phyloP scores from a whole-genome alignment of 306 rosid species.

The Carpinus fangiana region DNA sequence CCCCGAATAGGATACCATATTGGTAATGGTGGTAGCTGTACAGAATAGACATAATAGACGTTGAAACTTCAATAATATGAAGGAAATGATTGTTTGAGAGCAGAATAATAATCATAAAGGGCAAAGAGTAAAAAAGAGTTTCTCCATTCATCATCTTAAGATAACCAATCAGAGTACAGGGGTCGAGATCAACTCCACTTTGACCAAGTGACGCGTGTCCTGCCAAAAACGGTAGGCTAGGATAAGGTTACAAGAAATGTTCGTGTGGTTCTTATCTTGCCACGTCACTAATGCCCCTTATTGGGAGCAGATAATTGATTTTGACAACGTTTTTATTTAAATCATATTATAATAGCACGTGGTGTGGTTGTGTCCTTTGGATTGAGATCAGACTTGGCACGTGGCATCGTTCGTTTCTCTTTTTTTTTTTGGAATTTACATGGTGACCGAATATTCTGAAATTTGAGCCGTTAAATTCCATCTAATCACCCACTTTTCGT shows the following conservation, averaged over 20 bases:
- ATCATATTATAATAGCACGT: background rate
- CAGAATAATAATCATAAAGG: background rate
- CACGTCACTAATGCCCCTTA: constrained; percentile 26
- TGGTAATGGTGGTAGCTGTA: background rate
- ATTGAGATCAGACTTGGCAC: constrained; percentile 14
- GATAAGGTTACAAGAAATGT: constrained; percentile 49
- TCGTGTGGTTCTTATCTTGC: constrained; percentile 44
- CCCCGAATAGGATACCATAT: background rate
- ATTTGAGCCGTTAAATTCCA: background rate
- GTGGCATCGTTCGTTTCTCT: background rate
- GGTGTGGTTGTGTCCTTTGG: background rate
- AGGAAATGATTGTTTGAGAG: background rate
- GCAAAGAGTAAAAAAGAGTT: background rate
- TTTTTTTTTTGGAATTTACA: background rate
- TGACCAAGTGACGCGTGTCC: constrained; percentile 57
- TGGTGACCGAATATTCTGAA: background rate
- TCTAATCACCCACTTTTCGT: background rate
- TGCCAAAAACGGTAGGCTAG: constrained; percentile 30
- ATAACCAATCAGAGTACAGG: background rate
- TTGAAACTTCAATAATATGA: background rate
- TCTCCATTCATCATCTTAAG: background rate
- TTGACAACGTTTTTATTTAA: background rate
- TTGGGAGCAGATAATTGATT: background rate
- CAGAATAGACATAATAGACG: background rate
- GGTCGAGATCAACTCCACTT: constrained; percentile 30